Base-by-base conservation (phyloP, 1,139 yeast genomes). In the Candida mesenterica region DNA sequence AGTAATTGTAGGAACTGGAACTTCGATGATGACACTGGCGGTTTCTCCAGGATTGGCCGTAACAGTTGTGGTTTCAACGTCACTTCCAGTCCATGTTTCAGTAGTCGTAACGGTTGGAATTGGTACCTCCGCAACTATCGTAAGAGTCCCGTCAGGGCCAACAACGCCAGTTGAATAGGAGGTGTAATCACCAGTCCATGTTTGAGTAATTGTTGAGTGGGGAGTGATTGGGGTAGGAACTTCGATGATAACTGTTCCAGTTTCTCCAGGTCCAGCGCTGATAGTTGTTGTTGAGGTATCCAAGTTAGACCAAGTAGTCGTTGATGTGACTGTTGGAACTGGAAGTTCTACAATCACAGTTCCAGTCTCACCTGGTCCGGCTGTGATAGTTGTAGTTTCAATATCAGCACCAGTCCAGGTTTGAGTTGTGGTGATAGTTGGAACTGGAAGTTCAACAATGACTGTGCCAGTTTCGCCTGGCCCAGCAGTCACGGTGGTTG, bases 111-210 rank as follows among this genome's bases (percentile, higher is more conserved):
- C 37, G 2, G 40, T 39, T 12, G 42, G 34, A 2, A 34, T 33
- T 32, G 57, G 56, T 8, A 43, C 43, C 4, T 44, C 46, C 15
- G 49, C 45, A 29, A 42, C 32, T 8, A 55, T 46, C n/a, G 34
- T 48, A 15, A 45, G 46, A 2, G 53, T 44, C 3, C 39, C 50
- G 10, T 34, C 40, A 4, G 34, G 22, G 8, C 38, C 38, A 10
- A 44, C 26, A 3, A 31, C 56, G 12, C 49, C 49, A n/a, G n/a
- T n/a, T n/a, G 37, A 26, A 8, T 36, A 32, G 6, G 42, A 31
- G 20, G 45, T 42, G 26, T 29, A 25, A 16, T 32, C 22, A 14
- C 32, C 38, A 9, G 33, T 24, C 32, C 32, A 32, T 10, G 44
- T 37, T 17, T 42, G 23, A 5, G 50, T 47, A 4, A 36, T 30